Percentiles rank a stretch among this genome's conserved stretches.
Evolutionary conservation across 495 filamentous ascomycete species (phyloP).

Genomic region (Penicillium macrosclerotiorum): DNA sequence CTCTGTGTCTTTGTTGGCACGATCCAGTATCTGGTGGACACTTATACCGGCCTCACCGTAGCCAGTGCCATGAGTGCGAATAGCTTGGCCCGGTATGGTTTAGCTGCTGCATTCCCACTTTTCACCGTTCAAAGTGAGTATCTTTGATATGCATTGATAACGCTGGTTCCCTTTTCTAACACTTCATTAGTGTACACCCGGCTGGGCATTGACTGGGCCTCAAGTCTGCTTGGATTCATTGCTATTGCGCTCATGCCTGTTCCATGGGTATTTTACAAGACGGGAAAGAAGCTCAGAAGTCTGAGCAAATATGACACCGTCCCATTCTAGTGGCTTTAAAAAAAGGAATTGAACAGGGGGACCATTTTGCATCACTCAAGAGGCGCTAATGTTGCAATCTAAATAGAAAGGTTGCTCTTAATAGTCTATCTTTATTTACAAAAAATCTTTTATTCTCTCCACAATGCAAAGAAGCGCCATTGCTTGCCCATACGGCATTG

Average conservation of each 20-base stretch:
- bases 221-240: conserved; percentile 56
- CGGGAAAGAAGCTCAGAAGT: conserved; percentile 11
- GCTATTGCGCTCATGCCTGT: conserved; percentile 54
- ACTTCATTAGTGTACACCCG: conserved; percentile 49
- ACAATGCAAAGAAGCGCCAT: too few relatives aligned
- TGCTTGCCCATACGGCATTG: too few relatives aligned
- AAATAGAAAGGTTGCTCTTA: too few relatives aligned
- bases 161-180: neutral
- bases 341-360: too few relatives aligned
- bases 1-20: conserved; percentile 51
- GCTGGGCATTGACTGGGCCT: conserved; percentile 59
- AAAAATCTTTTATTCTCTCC: too few relatives aligned
- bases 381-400: too few relatives aligned
- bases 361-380: too few relatives aligned
- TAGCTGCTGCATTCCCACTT: conserved; percentile 65
- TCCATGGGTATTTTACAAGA: conserved; percentile 35
- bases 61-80: conserved; percentile 40
- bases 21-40: conserved; percentile 55
- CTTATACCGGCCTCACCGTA: conserved; percentile 43
- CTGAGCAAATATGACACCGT: conserved; percentile 17
- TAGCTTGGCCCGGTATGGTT: conserved; percentile 58
- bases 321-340: too few relatives aligned
- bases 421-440: too few relatives aligned
- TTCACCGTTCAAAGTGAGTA: conserved; percentile 57
- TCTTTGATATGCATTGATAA: neutral